Conservation (phyloP, 1,284 basidiomycete genomes). For the Xerocomus amazonicus region DNA sequence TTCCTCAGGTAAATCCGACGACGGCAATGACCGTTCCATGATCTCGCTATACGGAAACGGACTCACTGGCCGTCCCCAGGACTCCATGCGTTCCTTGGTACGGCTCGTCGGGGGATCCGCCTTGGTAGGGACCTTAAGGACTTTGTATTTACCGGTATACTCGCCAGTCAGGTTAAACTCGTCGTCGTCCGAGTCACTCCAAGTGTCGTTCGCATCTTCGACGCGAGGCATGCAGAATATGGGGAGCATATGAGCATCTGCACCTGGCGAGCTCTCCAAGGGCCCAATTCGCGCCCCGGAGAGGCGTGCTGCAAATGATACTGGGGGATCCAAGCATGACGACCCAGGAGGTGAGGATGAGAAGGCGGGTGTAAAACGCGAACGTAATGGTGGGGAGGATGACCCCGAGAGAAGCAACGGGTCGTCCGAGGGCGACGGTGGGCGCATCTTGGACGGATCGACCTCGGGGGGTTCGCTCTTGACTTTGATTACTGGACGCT, state of each 20-base stretch:
- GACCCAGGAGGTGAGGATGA: conserved; percentile 23
- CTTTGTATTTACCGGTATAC: conserved; percentile 60
- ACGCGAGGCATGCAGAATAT: conserved; percentile 30
- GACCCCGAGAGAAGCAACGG: conserved; percentile 57
- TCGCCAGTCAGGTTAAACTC: conserved; percentile 45
- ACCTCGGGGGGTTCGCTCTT: conserved; percentile 66
- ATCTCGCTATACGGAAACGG: conserved; percentile 48
- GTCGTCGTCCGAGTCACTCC: conserved; percentile 38
- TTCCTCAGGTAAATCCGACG: conserved; percentile 13
- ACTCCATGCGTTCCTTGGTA: conserved; percentile 46
- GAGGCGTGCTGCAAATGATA: conserved; percentile 23
- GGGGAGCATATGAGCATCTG: conserved; percentile 21
- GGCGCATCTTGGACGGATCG: conserved; percentile 55
- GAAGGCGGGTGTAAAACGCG: conserved; percentile 26
- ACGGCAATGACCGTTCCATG: conserved; percentile 28
- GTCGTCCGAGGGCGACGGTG: conserved; percentile 70
- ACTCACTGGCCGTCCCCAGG: conserved; percentile 67
- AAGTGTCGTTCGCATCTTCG: conserved; percentile 18
- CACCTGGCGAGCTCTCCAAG: conserved; percentile 3
- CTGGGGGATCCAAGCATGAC: background rate
- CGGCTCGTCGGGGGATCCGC: conserved; percentile 57
- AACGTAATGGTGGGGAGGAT: conserved; percentile 15
- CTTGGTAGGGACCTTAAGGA: conserved; percentile 55
- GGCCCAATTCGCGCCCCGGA: conserved; percentile 5
- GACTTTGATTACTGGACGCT: conserved; percentile 33